Evolutionary conservation across 805 yeast species (phyloP).

Genomic region (Candida odintsovae): DNA sequence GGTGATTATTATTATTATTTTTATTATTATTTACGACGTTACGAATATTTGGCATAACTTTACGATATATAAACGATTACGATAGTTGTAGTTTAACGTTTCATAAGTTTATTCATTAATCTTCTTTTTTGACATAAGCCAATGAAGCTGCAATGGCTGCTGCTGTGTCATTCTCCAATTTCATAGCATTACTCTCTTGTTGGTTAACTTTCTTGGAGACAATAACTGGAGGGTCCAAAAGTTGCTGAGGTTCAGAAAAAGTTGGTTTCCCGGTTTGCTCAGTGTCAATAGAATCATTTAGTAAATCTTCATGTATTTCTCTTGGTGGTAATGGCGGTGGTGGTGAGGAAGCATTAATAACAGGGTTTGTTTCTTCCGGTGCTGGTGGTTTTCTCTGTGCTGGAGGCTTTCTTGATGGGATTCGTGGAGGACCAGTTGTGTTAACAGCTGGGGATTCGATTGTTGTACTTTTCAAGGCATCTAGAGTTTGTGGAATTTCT

Average conservation of each 20-base stretch:
- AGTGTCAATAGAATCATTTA: background rate
- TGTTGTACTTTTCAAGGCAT: too few species aligned
- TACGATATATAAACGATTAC: background rate
- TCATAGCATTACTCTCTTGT: background rate
- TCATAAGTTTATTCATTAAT: background rate
- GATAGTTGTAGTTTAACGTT: background rate
- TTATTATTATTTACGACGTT: background rate
- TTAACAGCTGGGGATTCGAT: background rate
- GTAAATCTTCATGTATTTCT: background rate
- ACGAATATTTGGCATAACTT: background rate
- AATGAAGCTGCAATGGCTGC: background rate
- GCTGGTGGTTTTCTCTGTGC: background rate
- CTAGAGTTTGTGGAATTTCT: background rate
- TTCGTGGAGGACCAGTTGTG: background rate
- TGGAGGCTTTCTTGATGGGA: slow-evolving; percentile 6
- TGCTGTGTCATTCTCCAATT: background rate
- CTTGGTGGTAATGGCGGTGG: slow-evolving; percentile 14
- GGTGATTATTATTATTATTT: slow-evolving; percentile 36
- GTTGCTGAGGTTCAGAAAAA: background rate
- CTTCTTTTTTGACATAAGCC: background rate
- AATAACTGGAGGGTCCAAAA: background rate
- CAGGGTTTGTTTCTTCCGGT: background rate
- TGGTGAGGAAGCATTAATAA: background rate
- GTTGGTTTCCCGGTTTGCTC: background rate
- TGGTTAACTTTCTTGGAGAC: too few species aligned